Conservation (phyloP, 305 asterid genomes). For the Nicotiana rustica region DNA sequence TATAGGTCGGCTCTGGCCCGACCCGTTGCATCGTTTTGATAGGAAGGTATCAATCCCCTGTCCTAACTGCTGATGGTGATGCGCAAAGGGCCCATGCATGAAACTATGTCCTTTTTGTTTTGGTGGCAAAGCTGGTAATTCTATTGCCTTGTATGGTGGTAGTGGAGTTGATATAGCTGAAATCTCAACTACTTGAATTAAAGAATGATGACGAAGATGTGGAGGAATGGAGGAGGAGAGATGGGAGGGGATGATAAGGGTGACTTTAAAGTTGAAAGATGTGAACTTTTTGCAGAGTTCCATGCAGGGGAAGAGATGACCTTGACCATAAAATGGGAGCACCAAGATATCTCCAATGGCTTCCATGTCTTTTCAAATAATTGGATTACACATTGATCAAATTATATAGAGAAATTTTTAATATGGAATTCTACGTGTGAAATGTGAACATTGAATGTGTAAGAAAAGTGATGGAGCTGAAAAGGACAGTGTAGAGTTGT, state of each 20-base stretch:
- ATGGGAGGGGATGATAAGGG: conserved; percentile 67
- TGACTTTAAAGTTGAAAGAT: conserved; percentile 51
- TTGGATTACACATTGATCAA: background rate
- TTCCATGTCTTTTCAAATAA: conserved; percentile 48
- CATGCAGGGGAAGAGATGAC: conserved; percentile 71
- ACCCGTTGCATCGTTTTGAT: conserved; percentile 41
- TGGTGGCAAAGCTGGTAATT: background rate
- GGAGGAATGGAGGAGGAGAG: conserved; percentile 73
- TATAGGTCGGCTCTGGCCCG: conserved; percentile 50
- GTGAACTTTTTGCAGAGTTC: conserved; percentile 73
- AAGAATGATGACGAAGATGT: conserved; percentile 44
- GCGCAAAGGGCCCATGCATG: background rate
- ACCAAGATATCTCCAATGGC: conserved; percentile 57
- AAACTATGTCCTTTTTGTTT: background rate
- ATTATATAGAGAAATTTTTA: background rate
- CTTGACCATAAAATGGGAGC: conserved; percentile 78
- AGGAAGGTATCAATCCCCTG: conserved; percentile 57
- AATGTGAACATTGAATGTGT: background rate
- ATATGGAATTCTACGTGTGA: background rate
- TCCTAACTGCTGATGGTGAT: conserved; percentile 46
- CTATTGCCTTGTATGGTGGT: conserved; percentile 21
- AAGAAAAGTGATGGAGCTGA: background rate
- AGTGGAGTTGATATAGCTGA: conserved; percentile 38
- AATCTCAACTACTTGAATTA: conserved; percentile 50
- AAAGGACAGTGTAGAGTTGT: background rate